These are phyloP conservation scores for Phyllosticta citriasiana DNA, from an alignment of 2,329 filamentous ascomycete species.

Conservation along the genomic window DNA sequence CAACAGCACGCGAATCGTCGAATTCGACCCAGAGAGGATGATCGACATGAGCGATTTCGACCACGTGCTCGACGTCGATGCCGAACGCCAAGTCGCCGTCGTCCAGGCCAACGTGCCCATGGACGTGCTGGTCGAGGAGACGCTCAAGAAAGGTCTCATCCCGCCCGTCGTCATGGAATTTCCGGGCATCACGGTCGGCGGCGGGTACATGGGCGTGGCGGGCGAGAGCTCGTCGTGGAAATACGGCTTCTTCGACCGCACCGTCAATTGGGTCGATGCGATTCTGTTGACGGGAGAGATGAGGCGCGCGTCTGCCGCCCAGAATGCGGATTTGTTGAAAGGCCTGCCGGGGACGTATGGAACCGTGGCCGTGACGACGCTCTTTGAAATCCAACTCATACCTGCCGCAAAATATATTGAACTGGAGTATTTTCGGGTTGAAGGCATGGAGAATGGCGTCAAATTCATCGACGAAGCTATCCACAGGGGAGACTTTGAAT, in stretches of 20 bases:
- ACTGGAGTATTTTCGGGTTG: constrained; percentile 50
- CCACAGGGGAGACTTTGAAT: constrained; percentile 42
- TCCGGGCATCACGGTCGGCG: constrained; percentile 58
- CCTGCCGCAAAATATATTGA: constrained; percentile 48
- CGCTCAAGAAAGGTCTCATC: constrained; percentile 45
- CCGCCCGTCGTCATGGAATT: constrained; percentile 63
- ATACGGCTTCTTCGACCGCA: constrained; percentile 57
- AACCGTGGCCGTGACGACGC: constrained; percentile 50
- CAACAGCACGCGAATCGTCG: constrained; percentile 40
- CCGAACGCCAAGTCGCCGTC: constrained; percentile 33
- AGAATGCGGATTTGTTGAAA: constrained; percentile 47
- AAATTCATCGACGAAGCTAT: constrained; percentile 39
- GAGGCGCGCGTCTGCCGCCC: constrained; percentile 35
- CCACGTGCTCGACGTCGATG: constrained; percentile 37
- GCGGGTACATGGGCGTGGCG: constrained; percentile 55
- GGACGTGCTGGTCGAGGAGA: constrained; percentile 52
- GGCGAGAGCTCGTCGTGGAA: constrained; percentile 59
- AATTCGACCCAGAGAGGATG: constrained; percentile 30
- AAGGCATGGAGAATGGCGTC: constrained; percentile 40
- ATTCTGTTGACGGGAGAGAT: constrained; percentile 50
- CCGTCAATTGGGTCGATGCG: constrained; percentile 53
- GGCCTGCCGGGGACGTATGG: constrained; percentile 51
- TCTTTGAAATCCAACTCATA: constrained; percentile 50
- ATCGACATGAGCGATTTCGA: constrained; percentile 42
- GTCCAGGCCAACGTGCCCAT: constrained; percentile 63